Evolutionary conservation across 345 rosid species (phyloP).

Genomic region (Hypericum perforatum): DNA sequence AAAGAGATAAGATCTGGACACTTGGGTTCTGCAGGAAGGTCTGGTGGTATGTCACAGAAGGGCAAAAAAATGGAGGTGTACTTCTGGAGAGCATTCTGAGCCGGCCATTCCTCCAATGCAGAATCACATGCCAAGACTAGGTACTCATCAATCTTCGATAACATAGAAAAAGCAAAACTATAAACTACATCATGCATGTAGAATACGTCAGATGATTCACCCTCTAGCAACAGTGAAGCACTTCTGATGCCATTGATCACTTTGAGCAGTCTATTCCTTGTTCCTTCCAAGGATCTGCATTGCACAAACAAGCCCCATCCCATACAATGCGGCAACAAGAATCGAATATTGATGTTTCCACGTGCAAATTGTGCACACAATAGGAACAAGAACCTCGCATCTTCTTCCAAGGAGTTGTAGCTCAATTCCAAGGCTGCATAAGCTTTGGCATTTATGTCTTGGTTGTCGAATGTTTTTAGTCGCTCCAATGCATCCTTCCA

Average conservation of each 20-base stretch:
- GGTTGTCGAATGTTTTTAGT: not conserved
- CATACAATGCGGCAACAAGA: slow-evolving; percentile 17
- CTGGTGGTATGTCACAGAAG: not conserved
- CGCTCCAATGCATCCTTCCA: slow-evolving; percentile 12
- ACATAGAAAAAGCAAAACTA: slow-evolving; percentile 15
- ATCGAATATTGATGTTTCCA: not conserved
- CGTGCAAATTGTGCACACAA: slow-evolving; percentile 12
- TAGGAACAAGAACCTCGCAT: not conserved
- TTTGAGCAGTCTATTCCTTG: slow-evolving; percentile 4
- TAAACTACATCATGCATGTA: slow-evolving; percentile 24
- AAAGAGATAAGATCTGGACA: slow-evolving; percentile 14
- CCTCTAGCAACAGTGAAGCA: slow-evolving; percentile 16
- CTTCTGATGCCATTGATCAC: slow-evolving; percentile 18
- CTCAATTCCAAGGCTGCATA: slow-evolving; percentile 6
- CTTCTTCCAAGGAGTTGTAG: slow-evolving; percentile 1
- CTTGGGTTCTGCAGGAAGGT: not conserved
- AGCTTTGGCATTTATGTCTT: not conserved
- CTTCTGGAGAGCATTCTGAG: not conserved
- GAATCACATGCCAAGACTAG: slow-evolving; percentile 1
- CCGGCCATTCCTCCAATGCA: not conserved
- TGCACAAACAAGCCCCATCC: slow-evolving; percentile 19
- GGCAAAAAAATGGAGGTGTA: slow-evolving; percentile 2
- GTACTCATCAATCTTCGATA: slow-evolving; percentile 2
- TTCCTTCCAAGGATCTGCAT: not conserved
- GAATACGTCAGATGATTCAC: not conserved